Percentiles rank a stretch among this genome's conserved stretches.
These are phyloP conservation scores for Bertia moriformis DNA, from an alignment of 2,329 filamentous ascomycete species.

Conservation along the genomic window DNA sequence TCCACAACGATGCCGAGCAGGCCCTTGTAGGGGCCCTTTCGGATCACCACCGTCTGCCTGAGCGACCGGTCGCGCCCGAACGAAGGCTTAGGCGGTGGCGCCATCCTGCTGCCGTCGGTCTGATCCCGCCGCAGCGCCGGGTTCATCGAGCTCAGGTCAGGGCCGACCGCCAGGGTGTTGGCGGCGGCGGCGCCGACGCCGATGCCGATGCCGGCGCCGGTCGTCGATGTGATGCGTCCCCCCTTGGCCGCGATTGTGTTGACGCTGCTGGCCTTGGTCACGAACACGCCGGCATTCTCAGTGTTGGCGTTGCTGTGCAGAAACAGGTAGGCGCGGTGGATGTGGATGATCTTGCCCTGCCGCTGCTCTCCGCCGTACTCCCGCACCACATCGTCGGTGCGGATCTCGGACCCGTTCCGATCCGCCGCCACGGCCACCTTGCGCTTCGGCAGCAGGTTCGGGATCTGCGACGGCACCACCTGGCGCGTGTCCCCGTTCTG, in stretches of 20 bases:
- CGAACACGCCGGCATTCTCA: conserved; percentile 82
- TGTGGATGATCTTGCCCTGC: conserved; percentile 80
- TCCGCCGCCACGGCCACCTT: conserved; percentile 83
- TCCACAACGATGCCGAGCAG: conserved; percentile 92
- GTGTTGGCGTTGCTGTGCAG: conserved; percentile 69
- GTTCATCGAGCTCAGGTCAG: conserved; percentile 82
- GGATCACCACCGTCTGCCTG: conserved; percentile 80
- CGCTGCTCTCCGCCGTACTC: conserved; percentile 76
- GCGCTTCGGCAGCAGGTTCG: conserved; percentile 72
- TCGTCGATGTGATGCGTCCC: conserved; percentile 50
- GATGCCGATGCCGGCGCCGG: no score
- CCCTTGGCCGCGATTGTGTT: conserved; percentile 89
- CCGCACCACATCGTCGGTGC: conserved; percentile 79
- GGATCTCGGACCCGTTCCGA: conserved; percentile 86
- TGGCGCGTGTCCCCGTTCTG: conserved; percentile 74
- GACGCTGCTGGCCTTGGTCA: conserved; percentile 72
- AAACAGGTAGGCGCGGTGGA: conserved; percentile 86
- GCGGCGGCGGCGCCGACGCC: no score
- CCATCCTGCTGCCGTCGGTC: conserved; percentile 32
- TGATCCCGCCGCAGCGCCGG: conserved; percentile 67
- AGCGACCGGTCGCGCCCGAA: conserved; percentile 73
- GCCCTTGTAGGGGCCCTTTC: conserved; percentile 80
- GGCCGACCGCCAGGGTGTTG: conserved; percentile 33
- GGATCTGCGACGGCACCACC: conserved; percentile 79
- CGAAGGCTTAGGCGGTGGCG: conserved; percentile 55